Conservation (phyloP, 192 early-diverging fungal genomes). For the Haplosporangium gracile region DNA sequence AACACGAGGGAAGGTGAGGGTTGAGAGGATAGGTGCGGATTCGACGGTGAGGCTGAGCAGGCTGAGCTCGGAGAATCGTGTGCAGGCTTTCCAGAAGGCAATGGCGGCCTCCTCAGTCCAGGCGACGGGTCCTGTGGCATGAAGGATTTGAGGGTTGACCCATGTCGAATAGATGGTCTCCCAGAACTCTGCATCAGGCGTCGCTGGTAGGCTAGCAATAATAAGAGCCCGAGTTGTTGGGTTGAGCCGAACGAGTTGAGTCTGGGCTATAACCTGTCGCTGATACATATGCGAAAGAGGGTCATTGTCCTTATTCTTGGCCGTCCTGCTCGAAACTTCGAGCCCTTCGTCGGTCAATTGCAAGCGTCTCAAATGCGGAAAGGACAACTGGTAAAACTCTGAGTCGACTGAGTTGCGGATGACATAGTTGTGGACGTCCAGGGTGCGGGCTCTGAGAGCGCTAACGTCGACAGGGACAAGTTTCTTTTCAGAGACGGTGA, state of each 20-base stretch:
- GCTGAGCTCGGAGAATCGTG: background rate
- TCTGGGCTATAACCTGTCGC: background rate
- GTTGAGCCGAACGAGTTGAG: background rate
- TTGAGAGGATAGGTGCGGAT: background rate
- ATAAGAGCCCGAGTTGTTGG: background rate
- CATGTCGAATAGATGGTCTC: background rate
- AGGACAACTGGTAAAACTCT: background rate
- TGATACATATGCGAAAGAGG: background rate
- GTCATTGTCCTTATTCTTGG: background rate
- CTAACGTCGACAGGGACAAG: background rate
- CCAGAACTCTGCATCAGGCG: background rate
- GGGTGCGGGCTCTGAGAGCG: background rate
- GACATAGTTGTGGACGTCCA: background rate
- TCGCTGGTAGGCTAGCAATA: background rate
- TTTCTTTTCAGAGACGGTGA: background rate
- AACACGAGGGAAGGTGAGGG: background rate
- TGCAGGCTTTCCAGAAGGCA: background rate
- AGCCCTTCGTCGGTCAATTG: background rate
- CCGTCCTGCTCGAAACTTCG: background rate
- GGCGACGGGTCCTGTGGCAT: conserved; percentile 1
- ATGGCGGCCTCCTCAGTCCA: background rate
- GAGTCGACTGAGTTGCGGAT: background rate
- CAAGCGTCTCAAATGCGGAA: background rate
- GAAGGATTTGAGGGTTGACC: background rate
- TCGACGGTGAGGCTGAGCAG: background rate